Evolutionary conservation across 1,284 basidiomycete species (phyloP).

Genomic region (Ceratobasidium sp.): DNA sequence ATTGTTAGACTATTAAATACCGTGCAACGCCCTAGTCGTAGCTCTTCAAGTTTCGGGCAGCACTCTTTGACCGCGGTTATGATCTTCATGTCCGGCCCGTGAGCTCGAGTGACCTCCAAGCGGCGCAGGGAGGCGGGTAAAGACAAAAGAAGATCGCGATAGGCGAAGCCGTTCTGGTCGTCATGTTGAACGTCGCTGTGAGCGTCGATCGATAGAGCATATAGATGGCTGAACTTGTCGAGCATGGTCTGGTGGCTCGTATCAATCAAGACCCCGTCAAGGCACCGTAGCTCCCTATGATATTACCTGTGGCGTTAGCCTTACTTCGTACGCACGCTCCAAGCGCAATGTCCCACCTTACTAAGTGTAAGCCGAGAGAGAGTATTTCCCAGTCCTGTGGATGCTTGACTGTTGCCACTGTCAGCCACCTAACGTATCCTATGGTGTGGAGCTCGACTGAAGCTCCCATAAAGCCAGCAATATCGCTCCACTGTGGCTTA

Average conservation of each 20-base stretch:
- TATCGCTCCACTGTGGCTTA: slow-evolving; percentile 7
- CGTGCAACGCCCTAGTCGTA: slow-evolving; percentile 28
- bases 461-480: slow-evolving; percentile 16
- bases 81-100: slow-evolving; percentile 34
- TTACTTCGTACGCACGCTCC: background rate
- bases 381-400: slow-evolving; percentile 1
- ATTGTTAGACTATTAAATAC: slow-evolving; percentile 16
- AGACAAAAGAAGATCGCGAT: slow-evolving; percentile 25
- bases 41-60: slow-evolving; percentile 17
- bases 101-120: slow-evolving; percentile 6
- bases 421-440: slow-evolving; percentile 8
- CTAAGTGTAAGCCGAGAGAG: background rate
- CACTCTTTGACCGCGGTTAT: slow-evolving; percentile 23
- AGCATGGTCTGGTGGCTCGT: slow-evolving; percentile 1
- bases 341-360: slow-evolving; percentile 4
- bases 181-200: slow-evolving; percentile 24
- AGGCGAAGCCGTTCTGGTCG: slow-evolving; percentile 4
- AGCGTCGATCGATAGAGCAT: slow-evolving; percentile 31
- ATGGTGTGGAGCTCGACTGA: slow-evolving; percentile 16
- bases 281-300: slow-evolving; percentile 19
- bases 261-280: background rate
- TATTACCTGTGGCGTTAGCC: background rate
- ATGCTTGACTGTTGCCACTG: background rate
- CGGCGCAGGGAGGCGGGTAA: slow-evolving; percentile 31
- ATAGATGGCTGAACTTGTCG: background rate